Percentiles rank a stretch among this genome's conserved stretches.
phyloP scores from a whole-genome alignment of 306 rosid species.

The Prunus padus region DNA sequence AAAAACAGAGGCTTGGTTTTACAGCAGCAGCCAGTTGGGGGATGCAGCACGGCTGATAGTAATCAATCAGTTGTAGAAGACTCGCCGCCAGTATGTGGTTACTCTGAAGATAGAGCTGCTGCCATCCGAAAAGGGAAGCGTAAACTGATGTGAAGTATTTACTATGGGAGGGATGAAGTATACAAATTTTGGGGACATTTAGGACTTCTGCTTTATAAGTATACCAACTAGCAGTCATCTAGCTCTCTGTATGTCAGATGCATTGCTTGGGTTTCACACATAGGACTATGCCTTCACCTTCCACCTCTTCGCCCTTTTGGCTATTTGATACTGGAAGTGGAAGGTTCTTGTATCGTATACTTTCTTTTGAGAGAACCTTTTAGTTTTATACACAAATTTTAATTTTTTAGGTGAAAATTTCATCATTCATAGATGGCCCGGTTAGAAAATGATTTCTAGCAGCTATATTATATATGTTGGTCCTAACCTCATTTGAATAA shows the following conservation, averaged over 20 bases:
- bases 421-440: too few species aligned
- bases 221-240: neutral
- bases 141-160: neutral
- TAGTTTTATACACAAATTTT: too few species aligned
- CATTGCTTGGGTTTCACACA: neutral
- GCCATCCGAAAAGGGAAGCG: conserved; percentile 21
- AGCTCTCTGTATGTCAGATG: conserved; percentile 11
- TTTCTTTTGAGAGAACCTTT: too few species aligned
- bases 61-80: conserved; percentile 30
- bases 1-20: conserved; percentile 66
- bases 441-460: too few species aligned
- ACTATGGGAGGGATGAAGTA: neutral
- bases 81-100: conserved; percentile 1
- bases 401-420: too few species aligned
- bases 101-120: conserved; percentile 5
- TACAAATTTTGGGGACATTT: neutral
- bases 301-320: neutral
- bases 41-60: conserved; percentile 44
- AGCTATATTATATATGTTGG: too few species aligned
- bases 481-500: neutral
- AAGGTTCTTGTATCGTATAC: too few species aligned
- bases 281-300: neutral
- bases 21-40: conserved; percentile 49
- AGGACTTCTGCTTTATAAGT: neutral
- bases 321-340: neutral